Conservation (phyloP, 208 protist species). For the Acanthamoeba healyi region DNA sequence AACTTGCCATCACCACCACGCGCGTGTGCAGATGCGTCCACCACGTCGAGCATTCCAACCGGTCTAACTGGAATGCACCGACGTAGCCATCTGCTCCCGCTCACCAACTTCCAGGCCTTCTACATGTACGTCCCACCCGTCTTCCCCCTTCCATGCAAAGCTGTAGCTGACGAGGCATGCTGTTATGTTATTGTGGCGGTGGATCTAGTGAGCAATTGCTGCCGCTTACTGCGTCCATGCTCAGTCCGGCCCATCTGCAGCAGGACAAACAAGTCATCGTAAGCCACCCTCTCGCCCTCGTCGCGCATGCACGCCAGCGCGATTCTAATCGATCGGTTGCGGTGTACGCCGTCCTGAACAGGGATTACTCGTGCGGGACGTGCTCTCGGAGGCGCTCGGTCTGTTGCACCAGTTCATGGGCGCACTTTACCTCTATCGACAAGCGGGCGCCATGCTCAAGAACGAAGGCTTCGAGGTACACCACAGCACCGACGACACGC, state of each 20-base stretch:
- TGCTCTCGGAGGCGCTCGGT: background rate
- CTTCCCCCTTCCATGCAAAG: background rate
- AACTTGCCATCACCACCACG: too few species aligned
- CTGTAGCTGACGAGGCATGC: background rate
- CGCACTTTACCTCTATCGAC: constrained; percentile 24
- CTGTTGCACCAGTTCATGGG: constrained; percentile 53
- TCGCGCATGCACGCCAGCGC: background rate
- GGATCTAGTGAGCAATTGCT: background rate
- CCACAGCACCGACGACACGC: background rate
- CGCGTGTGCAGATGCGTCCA: background rate
- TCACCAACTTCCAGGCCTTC: constrained; percentile 27
- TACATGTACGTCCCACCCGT: background rate
- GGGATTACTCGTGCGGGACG: background rate
- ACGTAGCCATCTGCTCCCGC: background rate
- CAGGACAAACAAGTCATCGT: background rate
- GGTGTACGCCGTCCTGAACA: background rate
- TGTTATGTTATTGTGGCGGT: too few species aligned
- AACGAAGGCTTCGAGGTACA: constrained; percentile 29
- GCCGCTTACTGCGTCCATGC: background rate
- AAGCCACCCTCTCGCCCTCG: background rate
- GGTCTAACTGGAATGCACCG: background rate
- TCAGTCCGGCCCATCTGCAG: background rate
- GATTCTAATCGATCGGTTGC: background rate
- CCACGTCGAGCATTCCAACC: background rate
- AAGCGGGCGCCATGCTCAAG: constrained; percentile 40